Evolutionary conservation across 2,329 filamentous ascomycete species (phyloP).

Genomic region (Aphanoascus verrucosus): DNA sequence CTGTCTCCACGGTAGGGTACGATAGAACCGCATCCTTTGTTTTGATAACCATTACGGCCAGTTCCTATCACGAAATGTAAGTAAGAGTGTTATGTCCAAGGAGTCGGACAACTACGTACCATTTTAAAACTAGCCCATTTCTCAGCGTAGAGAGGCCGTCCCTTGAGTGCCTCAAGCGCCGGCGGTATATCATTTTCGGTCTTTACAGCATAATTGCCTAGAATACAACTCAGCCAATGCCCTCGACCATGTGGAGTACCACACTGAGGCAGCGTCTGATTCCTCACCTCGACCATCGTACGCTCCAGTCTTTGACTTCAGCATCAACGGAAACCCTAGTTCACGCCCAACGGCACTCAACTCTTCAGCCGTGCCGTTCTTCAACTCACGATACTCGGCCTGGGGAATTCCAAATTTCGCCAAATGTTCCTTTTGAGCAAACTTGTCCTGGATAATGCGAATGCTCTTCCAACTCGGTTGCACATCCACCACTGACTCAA

Average conservation of each 20-base stretch:
- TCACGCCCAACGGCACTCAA: slow-evolving; percentile 52
- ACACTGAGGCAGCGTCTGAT: not conserved
- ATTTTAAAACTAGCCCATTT: slow-evolving; percentile 76
- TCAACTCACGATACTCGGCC: slow-evolving; percentile 58
- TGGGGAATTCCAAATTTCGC: slow-evolving; percentile 57
- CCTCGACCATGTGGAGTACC: slow-evolving; percentile 6
- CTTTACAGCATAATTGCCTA: slow-evolving; percentile 56
- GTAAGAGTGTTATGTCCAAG: not conserved
- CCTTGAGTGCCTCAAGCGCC: slow-evolving; percentile 60
- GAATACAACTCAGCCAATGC: slow-evolving; percentile 3
- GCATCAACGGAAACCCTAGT: slow-evolving; percentile 78
- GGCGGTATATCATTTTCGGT: slow-evolving; percentile 49
- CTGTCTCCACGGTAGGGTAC: slow-evolving; percentile 85
- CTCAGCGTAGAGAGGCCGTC: slow-evolving; percentile 70
- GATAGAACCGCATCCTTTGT: slow-evolving; percentile 64
- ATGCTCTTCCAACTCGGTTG: slow-evolving; percentile 81
- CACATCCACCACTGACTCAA: slow-evolving; percentile 53
- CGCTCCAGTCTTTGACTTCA: slow-evolving; percentile 80
- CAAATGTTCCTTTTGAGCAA: slow-evolving; percentile 73
- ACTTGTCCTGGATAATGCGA: slow-evolving; percentile 88
- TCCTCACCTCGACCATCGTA: slow-evolving; percentile 74
- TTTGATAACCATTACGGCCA: slow-evolving; percentile 90
- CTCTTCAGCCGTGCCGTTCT: slow-evolving; percentile 48
- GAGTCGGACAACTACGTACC: slow-evolving; percentile 22
- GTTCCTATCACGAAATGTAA: slow-evolving; percentile 41